Base-by-base conservation (phyloP, 2,329 filamentous ascomycete genomes). In the Eurotiales sp. region DNA sequence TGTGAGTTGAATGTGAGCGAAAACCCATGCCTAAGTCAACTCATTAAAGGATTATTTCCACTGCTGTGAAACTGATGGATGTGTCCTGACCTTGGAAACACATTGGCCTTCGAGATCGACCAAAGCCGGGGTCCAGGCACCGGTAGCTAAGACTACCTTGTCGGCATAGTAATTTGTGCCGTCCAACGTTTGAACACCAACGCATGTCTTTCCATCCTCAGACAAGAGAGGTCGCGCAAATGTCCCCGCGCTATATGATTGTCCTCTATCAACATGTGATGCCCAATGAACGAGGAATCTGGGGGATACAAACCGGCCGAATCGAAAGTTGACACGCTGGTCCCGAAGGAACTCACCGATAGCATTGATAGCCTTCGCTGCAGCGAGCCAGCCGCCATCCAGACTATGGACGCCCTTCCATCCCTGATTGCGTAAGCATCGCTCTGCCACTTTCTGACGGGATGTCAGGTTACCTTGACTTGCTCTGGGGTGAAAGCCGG, bases 61-160 rank as follows among this genome's bases (percentile, higher is more conserved):
- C 25, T 10, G 25, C 10, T 27, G 25, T 27, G 25, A 10, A 27
- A n/a, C 32, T 36, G 7, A 8, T 36, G n/a, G n/a, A 36, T 36
- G 15, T 32, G 29, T 14, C 29, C 84, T 79, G 2, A 80, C 84
- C 2, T 80, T 82, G n/a, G 83, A 82, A 12, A 76, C 79, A 21
- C 77, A 71, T 51, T 84, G 79, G 2, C 59, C 46, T 5, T 77
- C 56, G 2, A 62, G 55, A 51, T 77, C 72, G 56, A 79, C 76
- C 1, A 76, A 32, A 10, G 77, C 73, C 25, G 77, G 76, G 43
- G 84, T 71, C 64, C 79, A 78, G 5, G 81, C 80, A 11, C 80
- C 82, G 1, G 81, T 78, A 34, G 73, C 75, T 25, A 84, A 60
- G 8, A 84, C 61, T n/a, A 81, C 66, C 59, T 78, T 78, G 48